Evolutionary conservation across 805 yeast genomes (phyloP).

Genomic region (Hanseniaspora clermontiae): DNA sequence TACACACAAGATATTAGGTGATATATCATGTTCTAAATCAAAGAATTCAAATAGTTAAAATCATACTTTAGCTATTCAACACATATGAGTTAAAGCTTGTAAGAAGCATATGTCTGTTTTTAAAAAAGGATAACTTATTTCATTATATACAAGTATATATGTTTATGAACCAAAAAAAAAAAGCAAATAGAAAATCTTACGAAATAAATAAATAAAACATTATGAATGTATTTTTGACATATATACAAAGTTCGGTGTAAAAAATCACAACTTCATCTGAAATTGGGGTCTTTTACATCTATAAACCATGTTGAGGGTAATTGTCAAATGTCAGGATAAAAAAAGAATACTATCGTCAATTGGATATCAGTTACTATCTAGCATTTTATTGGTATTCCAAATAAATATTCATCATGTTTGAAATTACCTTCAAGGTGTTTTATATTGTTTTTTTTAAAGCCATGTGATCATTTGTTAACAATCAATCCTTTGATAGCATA

Average conservation of each 20-base stretch:
- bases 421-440: too few relatives aligned
- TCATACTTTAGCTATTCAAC: not conserved
- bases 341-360: conserved; percentile 10
- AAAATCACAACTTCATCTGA: not conserved
- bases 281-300: not conserved
- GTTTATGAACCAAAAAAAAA: not conserved
- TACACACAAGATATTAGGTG: not conserved
- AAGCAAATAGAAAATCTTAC: not conserved
- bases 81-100: not conserved
- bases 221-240: not conserved
- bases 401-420: conserved; percentile 9
- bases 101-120: not conserved
- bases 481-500: not conserved
- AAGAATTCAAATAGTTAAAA: not conserved
- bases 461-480: not conserved
- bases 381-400: conserved; percentile 13
- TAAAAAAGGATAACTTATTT: not conserved
- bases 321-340: not conserved
- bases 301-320: not conserved
- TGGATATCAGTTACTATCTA: conserved; percentile 11
- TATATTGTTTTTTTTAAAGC: not conserved
- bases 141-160: not conserved
- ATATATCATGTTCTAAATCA: not conserved
- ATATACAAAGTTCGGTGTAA: not conserved
- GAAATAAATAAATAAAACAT: not conserved